These are phyloP conservation scores for Dendrobium chrysotoxum DNA, from an alignment of 106 monocot genomes.

Conservation along the genomic window DNA sequence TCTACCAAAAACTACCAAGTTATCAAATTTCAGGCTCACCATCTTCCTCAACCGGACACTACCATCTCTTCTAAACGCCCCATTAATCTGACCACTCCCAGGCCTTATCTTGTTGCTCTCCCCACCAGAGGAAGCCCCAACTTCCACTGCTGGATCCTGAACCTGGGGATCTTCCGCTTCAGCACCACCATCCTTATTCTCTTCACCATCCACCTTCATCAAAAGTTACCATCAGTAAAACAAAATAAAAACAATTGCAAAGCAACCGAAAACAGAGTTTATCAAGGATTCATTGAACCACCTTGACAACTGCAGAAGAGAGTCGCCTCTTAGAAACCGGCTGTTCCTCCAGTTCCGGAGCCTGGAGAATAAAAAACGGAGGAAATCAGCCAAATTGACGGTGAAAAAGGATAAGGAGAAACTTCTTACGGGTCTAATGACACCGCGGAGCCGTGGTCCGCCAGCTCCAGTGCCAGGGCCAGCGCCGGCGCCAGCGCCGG, in stretches of 20 bases:
- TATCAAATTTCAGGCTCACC: slow-evolving; percentile 29
- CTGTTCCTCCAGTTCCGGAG: slow-evolving; percentile 50
- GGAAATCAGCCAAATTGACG: neutral
- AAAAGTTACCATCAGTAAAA: slow-evolving; percentile 4
- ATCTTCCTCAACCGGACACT: slow-evolving; percentile 31
- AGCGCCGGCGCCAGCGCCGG: slow-evolving; percentile 26
- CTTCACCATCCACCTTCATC: slow-evolving; percentile 63
- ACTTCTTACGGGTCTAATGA: slow-evolving; percentile 54
- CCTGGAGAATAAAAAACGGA: slow-evolving; percentile 16
- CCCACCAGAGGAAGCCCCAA: neutral
- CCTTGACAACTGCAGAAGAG: slow-evolving; percentile 78
- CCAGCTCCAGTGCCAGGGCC: no score
- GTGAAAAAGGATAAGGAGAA: slow-evolving; percentile 1
- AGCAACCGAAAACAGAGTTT: neutral
- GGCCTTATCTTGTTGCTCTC: slow-evolving; percentile 23
- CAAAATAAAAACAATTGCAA: neutral
- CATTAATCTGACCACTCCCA: slow-evolving; percentile 18
- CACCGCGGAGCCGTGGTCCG: slow-evolving; percentile 38
- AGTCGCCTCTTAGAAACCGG: slow-evolving; percentile 68
- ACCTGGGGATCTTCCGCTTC: slow-evolving; percentile 16
- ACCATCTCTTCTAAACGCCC: slow-evolving; percentile 46
- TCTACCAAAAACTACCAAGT: neutral
- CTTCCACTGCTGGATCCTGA: slow-evolving; percentile 14
- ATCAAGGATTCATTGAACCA: slow-evolving; percentile 7
- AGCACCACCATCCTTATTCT: slow-evolving; percentile 19